A percentile compares a stretch with the other conserved stretches of the same genome.
Conservation (phyloP, 331 rosid species). For the Telfairia occidentalis region DNA sequence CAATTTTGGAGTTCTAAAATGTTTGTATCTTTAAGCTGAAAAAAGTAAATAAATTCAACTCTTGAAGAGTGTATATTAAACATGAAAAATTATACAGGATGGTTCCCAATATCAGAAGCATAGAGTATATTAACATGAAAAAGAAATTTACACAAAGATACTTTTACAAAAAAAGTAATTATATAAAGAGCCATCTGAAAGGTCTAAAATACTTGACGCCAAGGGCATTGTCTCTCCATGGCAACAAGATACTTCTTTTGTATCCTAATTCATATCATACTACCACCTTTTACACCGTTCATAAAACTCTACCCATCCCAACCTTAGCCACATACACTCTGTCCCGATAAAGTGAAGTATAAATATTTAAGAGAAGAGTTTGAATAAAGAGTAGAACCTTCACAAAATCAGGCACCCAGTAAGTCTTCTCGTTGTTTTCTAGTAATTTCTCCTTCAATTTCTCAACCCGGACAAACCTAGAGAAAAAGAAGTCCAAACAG, state of each 20-base stretch:
- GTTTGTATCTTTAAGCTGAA: not conserved
- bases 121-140: not conserved
- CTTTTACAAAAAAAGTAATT: not conserved
- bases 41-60: not conserved
- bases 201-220: not conserved
- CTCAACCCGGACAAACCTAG: slow-evolving; percentile 90
- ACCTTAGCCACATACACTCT: not conserved
- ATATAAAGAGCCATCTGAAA: not conserved
- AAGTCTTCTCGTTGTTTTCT: slow-evolving; percentile 76
- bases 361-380: not conserved
- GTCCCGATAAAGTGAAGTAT: not conserved
- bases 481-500: not conserved
- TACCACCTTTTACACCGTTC: not conserved
- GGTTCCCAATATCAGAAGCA: not conserved
- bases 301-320: not conserved
- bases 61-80: not conserved
- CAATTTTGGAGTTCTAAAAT: not conserved
- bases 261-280: not conserved
- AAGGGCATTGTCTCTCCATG: not conserved
- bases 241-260: not conserved
- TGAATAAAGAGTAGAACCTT: slow-evolving; percentile 34
- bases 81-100: not conserved
- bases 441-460: slow-evolving; percentile 62
- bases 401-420: slow-evolving; percentile 98
- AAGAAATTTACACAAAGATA: not conserved